Evolutionary conservation across 768 basidiomycete genomes (phyloP), one percentile per base, ranked within the genome.

Genomic region (Lactarius psammicola): DNA sequence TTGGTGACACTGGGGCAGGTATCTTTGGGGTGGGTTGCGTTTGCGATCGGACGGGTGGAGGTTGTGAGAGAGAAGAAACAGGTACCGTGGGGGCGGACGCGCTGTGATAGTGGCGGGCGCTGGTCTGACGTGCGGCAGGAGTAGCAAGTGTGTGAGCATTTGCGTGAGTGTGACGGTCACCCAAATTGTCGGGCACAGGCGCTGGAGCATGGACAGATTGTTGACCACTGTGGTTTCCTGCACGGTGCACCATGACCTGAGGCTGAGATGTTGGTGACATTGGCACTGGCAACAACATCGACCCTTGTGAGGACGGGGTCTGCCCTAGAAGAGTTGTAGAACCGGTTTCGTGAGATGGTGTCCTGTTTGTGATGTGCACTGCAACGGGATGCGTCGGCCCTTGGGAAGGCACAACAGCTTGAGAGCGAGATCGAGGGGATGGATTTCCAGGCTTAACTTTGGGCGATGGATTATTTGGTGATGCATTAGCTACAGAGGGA

Each of bases 321-420:
- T 69, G 68, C 6, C 69, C 69, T 28, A 70, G 28, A 44, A 70
- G 63, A 10, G 68, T 70, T n/a, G 69, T 70, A 17, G 69, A 70
- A 26, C 69, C 69, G 2, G 69, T 70, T 31, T 69, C 69, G 31
- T 70, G 62, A 46, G 69, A 70, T 9, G 68, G 64, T 8, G 69
- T 69, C 36, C 68, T 59, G 20, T 54, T 64, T 31, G 69, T 63
- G 18, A 63, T 31, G 23, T 68, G 68, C 10, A 59, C 61, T 20
- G 64, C 56, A 20, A 33, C 56, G 23, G 60, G 56, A 36, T 60
- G 61, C 7, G 64, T 49, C 42, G 60, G 56, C 11, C 63, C 67
- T 28, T 69, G 68, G 5, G 60, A 57, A 20, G 53, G 55, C 2
- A 61, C 40, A 56, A 61, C 62, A 5, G 28, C 42, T 57, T 68